These are phyloP conservation scores for Potentilla sterilis DNA, from an alignment of 306 rosid species.

Conservation along the genomic window DNA sequence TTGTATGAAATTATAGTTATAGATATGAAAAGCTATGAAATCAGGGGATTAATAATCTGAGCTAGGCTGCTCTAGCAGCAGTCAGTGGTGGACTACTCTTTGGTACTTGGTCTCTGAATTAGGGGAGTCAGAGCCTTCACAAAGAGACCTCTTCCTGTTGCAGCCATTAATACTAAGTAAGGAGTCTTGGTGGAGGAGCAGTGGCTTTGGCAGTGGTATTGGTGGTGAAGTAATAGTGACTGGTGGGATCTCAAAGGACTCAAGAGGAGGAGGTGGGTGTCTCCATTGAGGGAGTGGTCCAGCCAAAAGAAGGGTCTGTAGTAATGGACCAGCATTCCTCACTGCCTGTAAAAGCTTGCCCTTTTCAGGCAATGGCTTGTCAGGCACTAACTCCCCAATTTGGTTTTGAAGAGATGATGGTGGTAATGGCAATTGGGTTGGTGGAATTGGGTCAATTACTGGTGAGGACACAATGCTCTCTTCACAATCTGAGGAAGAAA, in stretches of 20 bases:
- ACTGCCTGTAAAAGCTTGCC: conserved; percentile 97
- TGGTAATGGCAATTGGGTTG: conserved; percentile 30
- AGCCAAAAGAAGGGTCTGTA: conserved; percentile 80
- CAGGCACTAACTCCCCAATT: conserved; percentile 46
- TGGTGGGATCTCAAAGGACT: conserved; percentile 86
- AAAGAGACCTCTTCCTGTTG: conserved; percentile 64
- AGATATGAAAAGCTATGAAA: conserved; percentile 30
- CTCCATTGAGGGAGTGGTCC: conserved; percentile 99
- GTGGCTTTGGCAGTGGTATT: conserved; percentile 29
- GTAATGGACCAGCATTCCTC: conserved; percentile 96
- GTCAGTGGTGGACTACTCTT: conserved; percentile 70
- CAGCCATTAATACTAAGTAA: conserved; percentile 29
- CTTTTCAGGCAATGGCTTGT: conserved; percentile 84
- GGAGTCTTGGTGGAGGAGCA: conserved; percentile 52
- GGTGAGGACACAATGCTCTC: conserved; percentile 98
- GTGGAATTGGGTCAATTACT: conserved; percentile 54
- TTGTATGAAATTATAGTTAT: conserved; percentile 36
- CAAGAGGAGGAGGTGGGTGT: conserved; percentile 96
- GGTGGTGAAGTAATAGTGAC: conserved; percentile 73
- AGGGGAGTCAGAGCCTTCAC: conserved; percentile 63
- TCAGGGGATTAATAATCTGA: conserved; percentile 33
- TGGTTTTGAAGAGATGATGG: conserved; percentile 22
- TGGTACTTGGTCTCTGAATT: conserved; percentile 58
- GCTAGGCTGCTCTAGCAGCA: not conserved
- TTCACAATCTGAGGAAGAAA: conserved; percentile 89